These are phyloP conservation scores for Byssoonygena ceratinophila DNA, from an alignment of 2,329 filamentous ascomycete species.

Conservation along the genomic window DNA sequence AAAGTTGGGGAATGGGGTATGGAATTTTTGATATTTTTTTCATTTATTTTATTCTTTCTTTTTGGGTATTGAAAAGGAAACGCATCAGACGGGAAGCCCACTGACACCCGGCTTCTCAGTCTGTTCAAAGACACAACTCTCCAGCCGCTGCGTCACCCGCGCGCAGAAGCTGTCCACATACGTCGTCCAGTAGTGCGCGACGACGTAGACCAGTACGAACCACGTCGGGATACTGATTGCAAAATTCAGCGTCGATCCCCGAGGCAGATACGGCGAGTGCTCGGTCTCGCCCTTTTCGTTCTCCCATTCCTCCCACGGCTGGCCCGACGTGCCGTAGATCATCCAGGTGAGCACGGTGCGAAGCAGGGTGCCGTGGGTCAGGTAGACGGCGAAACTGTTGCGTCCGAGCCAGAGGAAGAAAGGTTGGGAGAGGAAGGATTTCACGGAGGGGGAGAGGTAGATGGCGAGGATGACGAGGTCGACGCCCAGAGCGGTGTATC, in stretches of 20 bases:
- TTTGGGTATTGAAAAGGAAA: no score
- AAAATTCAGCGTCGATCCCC: slow-evolving; percentile 33
- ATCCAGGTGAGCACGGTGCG: slow-evolving; percentile 44
- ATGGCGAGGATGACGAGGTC: slow-evolving; percentile 43
- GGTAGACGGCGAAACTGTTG: slow-evolving; percentile 47
- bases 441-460: slow-evolving; percentile 41
- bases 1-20: background rate
- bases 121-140: slow-evolving; percentile 40
- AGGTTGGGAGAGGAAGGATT: slow-evolving; percentile 41
- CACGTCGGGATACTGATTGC: slow-evolving; percentile 39
- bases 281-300: slow-evolving; percentile 33
- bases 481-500: slow-evolving; percentile 41
- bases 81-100: background rate
- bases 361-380: slow-evolving; percentile 45
- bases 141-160: slow-evolving; percentile 39
- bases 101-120: slow-evolving; percentile 27
- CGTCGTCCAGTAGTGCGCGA: slow-evolving; percentile 43
- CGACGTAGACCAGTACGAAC: slow-evolving; percentile 39
- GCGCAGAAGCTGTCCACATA: slow-evolving; percentile 45
- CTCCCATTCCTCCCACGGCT: slow-evolving; percentile 36
- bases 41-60: background rate
- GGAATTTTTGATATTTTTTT: no score
- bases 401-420: slow-evolving; percentile 46
- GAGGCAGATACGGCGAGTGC: slow-evolving; percentile 35
- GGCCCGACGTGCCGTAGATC: slow-evolving; percentile 42